Base-by-base conservation (phyloP, 495 filamentous ascomycete species). In the Pyrenula aspistea region DNA sequence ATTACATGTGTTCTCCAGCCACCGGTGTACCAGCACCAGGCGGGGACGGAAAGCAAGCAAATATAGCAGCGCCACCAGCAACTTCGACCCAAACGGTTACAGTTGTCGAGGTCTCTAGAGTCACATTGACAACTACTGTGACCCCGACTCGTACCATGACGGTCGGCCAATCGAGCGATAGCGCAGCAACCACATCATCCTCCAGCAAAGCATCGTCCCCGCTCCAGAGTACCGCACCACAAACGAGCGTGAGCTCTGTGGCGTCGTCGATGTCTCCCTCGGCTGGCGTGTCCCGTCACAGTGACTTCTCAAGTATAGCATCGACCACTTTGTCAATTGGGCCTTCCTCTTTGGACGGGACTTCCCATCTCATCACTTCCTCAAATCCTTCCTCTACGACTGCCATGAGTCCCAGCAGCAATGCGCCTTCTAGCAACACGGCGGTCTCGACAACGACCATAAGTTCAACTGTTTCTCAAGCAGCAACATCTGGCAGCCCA, bases 1-100 rank as follows among this genome's bases (percentile, higher is more conserved):
- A 80, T 55, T 88, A 75, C 61, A 75, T 69, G 55, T 80, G 77
- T 22, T 61, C 63, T 24, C 61, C 63, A 51, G 57, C 70, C 47
- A 56, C 69, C 15, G 31, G 8, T 15, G 31, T 15, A 15, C 31
- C 31, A 42, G 8, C 15, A 4, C 31, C 4, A 15, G 31, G 15
- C 31, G 15, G 15, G 4, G 19, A 52, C 22, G 50, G 8, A 4
- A 24, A 52, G 19, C 19, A 20, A 24, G 19, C 8, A 8, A 20
- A 20, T 20, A 52, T 19, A 24, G 19, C 8, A 52, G 50, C 50
- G 22, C 19, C 50, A 8, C 8, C 8, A 4, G 22, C 19, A 10
- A 10, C 50, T 21, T 20, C 19, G n/a, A 24, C 50, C 19, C 8
- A 20, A 8, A 20, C 50, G 19, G 50, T 24, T 10, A 52, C 50